Evolutionary conservation across 2,329 filamentous ascomycete species (phyloP), one percentile per base, ranked within the genome.

Genomic region (Chrysoporthe puriensis): DNA sequence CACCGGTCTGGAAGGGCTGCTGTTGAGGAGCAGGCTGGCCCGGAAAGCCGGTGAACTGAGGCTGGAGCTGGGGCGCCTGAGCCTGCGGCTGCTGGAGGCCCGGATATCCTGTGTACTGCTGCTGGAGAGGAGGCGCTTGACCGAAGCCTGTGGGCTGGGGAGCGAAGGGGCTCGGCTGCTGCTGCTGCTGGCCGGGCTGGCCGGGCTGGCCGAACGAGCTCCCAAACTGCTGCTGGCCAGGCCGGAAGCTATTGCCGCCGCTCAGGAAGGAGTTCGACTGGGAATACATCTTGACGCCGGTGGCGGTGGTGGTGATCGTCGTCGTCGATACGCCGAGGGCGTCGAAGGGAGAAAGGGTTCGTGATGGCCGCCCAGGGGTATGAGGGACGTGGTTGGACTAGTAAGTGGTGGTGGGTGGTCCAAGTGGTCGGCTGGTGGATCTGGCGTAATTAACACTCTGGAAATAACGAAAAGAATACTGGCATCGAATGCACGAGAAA

Each of bases 231-330:
- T 86, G 88, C 43, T 63, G 63, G 72, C 87, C 86, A 64, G 91
- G 91, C 69, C 90, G 91, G 78, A 91, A 88, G 83, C 85, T 91
- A 77, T 90, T 93, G 79, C 86, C 87, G 81, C 90, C 91, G 80
- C 93, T 93, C 75, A 97, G 82, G 80, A 90, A 97, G 72, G 92
- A 90, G 83, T 92, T 96, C 73, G 93, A 92, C 78, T 91, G 93
- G 73, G 93, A 96, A 83, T 93, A 98, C 95, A 97, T 97, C 80
- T 76, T 70, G 72, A 69, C 62, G 59, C 52, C 40, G 13, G 16
- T 40, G n/a, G 42, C 21, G n/a, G 32, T 34, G 36, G 43, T 44
- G 14, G 48, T 36, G 8, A 9, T 34, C 6, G 57, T 61, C 67
- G 59, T 50, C 62, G 59, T 48, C 66, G 46, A 50, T 59, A 60